These are phyloP conservation scores for Centaurea solstitialis DNA, from an alignment of 129 eudicot genomes.

Conservation along the genomic window DNA sequence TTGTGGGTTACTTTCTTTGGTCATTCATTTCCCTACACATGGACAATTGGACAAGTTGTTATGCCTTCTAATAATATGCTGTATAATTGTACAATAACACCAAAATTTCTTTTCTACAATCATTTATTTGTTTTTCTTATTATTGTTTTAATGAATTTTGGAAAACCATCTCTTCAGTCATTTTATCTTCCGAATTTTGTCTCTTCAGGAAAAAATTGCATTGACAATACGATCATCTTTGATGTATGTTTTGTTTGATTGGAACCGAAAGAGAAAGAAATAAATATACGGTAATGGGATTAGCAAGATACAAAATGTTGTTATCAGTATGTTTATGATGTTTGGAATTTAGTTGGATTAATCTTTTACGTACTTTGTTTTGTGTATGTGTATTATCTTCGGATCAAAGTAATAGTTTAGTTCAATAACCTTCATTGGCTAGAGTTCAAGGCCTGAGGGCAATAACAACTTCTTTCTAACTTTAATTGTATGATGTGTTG, in stretches of 20 bases:
- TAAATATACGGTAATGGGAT: neutral
- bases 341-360: neutral
- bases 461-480: too few species aligned
- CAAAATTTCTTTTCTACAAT: neutral
- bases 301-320: neutral
- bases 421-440: neutral
- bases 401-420: neutral
- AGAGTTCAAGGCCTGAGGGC: too few species aligned
- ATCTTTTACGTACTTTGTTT: neutral
- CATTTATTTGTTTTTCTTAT: neutral
- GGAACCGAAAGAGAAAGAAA: neutral
- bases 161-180: neutral
- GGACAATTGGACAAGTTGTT: constrained; percentile 26
- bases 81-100: neutral
- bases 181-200: neutral
- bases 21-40: constrained; percentile 18
- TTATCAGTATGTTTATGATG: neutral
- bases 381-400: neutral
- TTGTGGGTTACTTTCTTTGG: constrained; percentile 20
- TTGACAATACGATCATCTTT: neutral
- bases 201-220: neutral
- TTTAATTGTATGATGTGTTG: too few species aligned
- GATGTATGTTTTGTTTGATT: neutral
- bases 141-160: neutral
- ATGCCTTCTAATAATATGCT: constrained; percentile 11